A percentile compares a stretch with the other conserved stretches of the same genome.
Conservation (phyloP, 257 asterid genomes). For the Solanum dulcamara region DNA sequence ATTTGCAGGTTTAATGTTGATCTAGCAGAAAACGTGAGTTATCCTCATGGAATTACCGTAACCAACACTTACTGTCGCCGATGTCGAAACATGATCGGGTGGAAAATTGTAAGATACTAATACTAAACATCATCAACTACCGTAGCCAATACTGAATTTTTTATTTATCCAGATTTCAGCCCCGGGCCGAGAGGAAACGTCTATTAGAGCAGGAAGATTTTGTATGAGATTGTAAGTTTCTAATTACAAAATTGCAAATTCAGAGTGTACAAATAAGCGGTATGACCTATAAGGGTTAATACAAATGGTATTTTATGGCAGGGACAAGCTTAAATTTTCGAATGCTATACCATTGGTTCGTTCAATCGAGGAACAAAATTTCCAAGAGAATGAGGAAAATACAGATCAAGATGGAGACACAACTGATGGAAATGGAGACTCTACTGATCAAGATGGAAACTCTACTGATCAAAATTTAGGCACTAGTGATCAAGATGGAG, state of each 20-base stretch:
- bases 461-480: background rate
- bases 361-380: background rate
- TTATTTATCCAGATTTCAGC: background rate
- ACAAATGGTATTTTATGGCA: background rate
- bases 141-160: too few relatives aligned
- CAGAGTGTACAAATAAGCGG: background rate
- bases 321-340: background rate
- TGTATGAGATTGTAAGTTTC: background rate
- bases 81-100: background rate
- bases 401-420: too few relatives aligned
- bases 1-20: background rate
- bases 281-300: background rate
- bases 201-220: background rate
- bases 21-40: background rate
- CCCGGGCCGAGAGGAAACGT: background rate
- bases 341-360: background rate
- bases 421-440: background rate
- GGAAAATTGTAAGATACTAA: background rate
- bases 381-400: background rate
- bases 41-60: background rate
- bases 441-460: background rate
- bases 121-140: background rate
- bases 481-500: background rate
- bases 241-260: background rate
- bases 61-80: background rate